These are phyloP conservation scores for Gaeumannomyces tritici DNA, from an alignment of 2,329 filamentous ascomycete species.

Conservation along the genomic window DNA sequence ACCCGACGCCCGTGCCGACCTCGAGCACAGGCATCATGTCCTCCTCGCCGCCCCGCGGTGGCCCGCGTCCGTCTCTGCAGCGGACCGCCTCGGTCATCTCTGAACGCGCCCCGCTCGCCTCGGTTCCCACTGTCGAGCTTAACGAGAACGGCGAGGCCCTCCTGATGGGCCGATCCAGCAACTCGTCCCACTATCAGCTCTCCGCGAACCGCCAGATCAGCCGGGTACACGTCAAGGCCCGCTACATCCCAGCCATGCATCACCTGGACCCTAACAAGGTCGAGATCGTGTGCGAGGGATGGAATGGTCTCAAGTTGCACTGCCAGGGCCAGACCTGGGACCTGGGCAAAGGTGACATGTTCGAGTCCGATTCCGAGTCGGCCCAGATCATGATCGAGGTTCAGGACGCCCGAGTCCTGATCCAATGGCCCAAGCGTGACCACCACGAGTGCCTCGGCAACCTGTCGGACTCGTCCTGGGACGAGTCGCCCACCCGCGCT, in stretches of 20 bases:
- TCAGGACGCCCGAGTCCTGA: slow-evolving; percentile 79
- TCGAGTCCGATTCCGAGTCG: slow-evolving; percentile 79
- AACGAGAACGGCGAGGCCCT: slow-evolving; percentile 72
- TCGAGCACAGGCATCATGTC: slow-evolving; percentile 88
- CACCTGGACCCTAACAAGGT: slow-evolving; percentile 66
- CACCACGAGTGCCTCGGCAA: slow-evolving; percentile 33
- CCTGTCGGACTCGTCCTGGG: slow-evolving; percentile 62
- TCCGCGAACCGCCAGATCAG: slow-evolving; percentile 89
- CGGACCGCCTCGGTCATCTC: slow-evolving; percentile 57
- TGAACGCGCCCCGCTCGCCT: slow-evolving; percentile 73
- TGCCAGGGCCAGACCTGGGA: slow-evolving; percentile 84
- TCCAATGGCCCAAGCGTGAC: slow-evolving; percentile 65
- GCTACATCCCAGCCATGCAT: slow-evolving; percentile 62
- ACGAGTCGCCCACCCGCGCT: slow-evolving; percentile 40
- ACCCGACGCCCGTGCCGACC: slow-evolving; percentile 88
- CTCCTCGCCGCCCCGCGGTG: slow-evolving; percentile 64
- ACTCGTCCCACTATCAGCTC: slow-evolving; percentile 90
- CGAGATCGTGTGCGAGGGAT: slow-evolving; percentile 84
- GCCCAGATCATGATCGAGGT: slow-evolving; percentile 93
- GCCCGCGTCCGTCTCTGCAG: slow-evolving; percentile 38
- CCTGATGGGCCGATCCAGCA: slow-evolving; percentile 86
- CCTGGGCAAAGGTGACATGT: slow-evolving; percentile 77
- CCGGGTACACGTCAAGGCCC: slow-evolving; percentile 82
- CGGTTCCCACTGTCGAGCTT: slow-evolving; percentile 74
- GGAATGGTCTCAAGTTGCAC: slow-evolving; percentile 91